phyloP scores from a whole-genome alignment of 73 alveolate genomes.

The Stentor coeruleus region DNA sequence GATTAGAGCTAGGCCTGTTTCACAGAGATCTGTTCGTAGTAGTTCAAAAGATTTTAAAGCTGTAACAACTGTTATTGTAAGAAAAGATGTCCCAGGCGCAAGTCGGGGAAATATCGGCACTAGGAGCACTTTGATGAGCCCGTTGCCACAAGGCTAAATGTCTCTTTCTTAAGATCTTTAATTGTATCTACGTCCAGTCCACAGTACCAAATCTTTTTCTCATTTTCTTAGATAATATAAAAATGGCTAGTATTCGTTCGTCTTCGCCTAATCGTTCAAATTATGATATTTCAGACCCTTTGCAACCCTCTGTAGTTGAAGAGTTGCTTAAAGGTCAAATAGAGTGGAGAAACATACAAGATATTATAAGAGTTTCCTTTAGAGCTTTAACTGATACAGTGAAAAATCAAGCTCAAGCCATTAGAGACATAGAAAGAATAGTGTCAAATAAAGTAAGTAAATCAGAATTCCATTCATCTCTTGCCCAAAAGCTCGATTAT shows the following conservation, averaged over 20 bases:
- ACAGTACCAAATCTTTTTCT: too few species aligned
- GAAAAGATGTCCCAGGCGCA: too few species aligned
- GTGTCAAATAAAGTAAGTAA: constrained; percentile 41
- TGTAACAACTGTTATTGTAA: not conserved
- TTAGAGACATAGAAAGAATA: constrained; percentile 38
- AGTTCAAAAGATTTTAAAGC: not conserved
- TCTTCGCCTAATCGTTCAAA: constrained; percentile 28
- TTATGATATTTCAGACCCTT: constrained; percentile 24
- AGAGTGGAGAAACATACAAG: constrained; percentile 54
- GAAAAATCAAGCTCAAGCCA: constrained; percentile 31
- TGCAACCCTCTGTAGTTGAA: constrained; percentile 34
- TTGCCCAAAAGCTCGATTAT: constrained; percentile 38
- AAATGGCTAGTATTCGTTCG: not conserved
- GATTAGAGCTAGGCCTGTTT: not conserved
- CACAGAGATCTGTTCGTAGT: not conserved
- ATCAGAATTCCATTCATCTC: constrained; percentile 24
- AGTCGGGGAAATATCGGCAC: too few species aligned
- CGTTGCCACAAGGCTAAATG: too few species aligned
- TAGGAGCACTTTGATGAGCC: too few species aligned
- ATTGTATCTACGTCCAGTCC: too few species aligned
- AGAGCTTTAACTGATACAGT: constrained; percentile 36
- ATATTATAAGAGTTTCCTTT: constrained; percentile 39
- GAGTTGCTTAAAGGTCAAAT: constrained; percentile 30
- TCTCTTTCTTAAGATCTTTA: too few species aligned
- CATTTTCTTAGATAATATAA: not conserved